Base-by-base conservation (phyloP, 2,329 filamentous ascomycete genomes). In the Fusarium anthophilum region DNA sequence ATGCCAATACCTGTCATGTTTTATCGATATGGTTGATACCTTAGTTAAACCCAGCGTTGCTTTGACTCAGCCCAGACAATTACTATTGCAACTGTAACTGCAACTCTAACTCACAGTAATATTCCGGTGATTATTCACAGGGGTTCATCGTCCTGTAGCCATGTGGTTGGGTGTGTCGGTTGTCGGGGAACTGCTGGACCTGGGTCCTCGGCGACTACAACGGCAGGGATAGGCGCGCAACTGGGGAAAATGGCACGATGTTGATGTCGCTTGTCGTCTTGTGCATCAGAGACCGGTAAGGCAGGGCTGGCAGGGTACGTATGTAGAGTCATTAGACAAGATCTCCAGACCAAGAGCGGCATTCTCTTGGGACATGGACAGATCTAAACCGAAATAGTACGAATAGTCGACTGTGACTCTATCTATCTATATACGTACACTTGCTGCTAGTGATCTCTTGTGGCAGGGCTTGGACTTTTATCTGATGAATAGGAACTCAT, bases 121-220 rank as follows among this genome's bases (percentile, higher is more conserved):
- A 69, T 38, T 69, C 65, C 51, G 65, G 24, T 48, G 48, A 38
- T 47, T 60, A 72, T 69, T 38, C 51, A 35, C 56, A 60, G 43
- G 57, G 57, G 47, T 47, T 47, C 15, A 48, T 69, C 35, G 28
- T 63, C 35, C 28, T 30, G 30, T 41, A 61, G 30, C 70, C 66
- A 61, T 68, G 62, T 70, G 71, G 66, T 71, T 71, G 65, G 64
- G 55, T 57, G 69, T 65, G 63, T 63, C 67, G 62, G 63, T 54
- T 72, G 70, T 41, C 41, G 56, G 30, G 53, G 55, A 58, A 59
- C 39, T 53, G 58, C 18, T 66, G 15, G 43, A 59, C 26, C 22
- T 30, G 44, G 61, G 30, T 12, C 13, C 24, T 66, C 28, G 43
- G 55, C 14, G 35, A 37, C 61, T 18, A 65, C 56, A 45, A 41